phyloP scores from a whole-genome alignment of 2,329 filamentous ascomycete genomes.

The Phaeoacremonium minimum region DNA sequence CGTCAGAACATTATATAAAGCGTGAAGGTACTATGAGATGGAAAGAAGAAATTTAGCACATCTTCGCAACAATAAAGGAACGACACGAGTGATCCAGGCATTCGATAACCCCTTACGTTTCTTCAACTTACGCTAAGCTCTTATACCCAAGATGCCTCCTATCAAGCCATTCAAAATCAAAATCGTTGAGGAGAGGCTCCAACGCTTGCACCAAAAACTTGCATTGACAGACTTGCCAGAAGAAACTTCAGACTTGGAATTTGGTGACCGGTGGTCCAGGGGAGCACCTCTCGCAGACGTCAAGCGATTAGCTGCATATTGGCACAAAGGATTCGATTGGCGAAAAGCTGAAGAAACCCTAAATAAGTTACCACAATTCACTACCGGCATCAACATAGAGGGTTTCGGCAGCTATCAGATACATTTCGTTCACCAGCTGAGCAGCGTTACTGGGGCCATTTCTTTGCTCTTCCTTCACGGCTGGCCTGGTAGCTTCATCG shows the following conservation, averaged over 20 bases:
- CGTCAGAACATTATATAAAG: too few species aligned
- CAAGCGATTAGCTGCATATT: conserved; percentile 52
- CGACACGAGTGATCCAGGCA: too few species aligned
- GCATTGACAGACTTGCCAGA: conserved; percentile 35
- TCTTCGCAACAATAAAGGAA: too few species aligned
- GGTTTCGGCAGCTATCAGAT: conserved; percentile 57
- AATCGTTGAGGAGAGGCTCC: too few species aligned
- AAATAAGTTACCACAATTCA: conserved; percentile 58
- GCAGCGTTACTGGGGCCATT: conserved; percentile 21
- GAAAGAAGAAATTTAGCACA: too few species aligned
- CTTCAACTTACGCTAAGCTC: too few species aligned
- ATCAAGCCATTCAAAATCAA: too few species aligned
- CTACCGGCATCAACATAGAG: conserved; percentile 44
- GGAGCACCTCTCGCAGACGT: conserved; percentile 58
- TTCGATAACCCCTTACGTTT: too few species aligned
- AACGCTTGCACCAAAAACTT: conserved; percentile 1
- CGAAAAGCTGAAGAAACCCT: conserved; percentile 50
- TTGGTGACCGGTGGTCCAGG: conserved; percentile 42
- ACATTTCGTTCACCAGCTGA: conserved; percentile 58
- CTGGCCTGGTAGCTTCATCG: conserved; percentile 36
- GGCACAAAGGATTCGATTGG: conserved; percentile 58
- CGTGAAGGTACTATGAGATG: too few species aligned
- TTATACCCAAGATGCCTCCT: too few species aligned
- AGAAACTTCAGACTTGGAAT: conserved; percentile 51
- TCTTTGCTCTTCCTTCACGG: conserved; percentile 36